Conservation (phyloP, 1,284 basidiomycete species). For the Laetiporus sulphureus region DNA sequence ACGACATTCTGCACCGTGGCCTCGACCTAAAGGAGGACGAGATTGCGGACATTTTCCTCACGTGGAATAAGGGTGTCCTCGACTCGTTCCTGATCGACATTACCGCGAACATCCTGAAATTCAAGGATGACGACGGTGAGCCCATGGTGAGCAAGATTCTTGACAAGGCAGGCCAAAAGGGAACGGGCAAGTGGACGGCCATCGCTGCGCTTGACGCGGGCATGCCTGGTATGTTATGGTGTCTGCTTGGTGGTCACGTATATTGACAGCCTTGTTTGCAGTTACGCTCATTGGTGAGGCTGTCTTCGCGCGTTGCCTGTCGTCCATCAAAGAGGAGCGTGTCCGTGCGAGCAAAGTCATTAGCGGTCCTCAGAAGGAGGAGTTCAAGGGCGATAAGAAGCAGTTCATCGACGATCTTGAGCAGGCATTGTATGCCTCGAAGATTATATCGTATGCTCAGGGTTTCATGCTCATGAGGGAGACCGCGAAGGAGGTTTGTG, state of each 20-base stretch:
- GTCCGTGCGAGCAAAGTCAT: constrained; percentile 88
- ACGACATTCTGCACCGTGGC: constrained; percentile 97
- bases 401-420: constrained; percentile 99
- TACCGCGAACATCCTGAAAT: constrained; percentile 91
- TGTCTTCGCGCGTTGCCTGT: constrained; percentile 98
- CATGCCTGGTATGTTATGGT: constrained; percentile 59
- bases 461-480: constrained; percentile 99
- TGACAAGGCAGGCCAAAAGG: constrained; percentile 97
- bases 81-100: constrained; percentile 99
- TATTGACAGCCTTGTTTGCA: too few relatives aligned
- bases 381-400: constrained; percentile 97
- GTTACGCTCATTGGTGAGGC: constrained; percentile 99
- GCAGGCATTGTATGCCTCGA: constrained; percentile 98
- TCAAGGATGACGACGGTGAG: constrained; percentile 92
- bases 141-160: constrained; percentile 93
- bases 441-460: constrained; percentile 99
- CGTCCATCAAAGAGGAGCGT: constrained; percentile 97
- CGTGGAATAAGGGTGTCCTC: constrained; percentile 98
- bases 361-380: constrained; percentile 83
- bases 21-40: constrained; percentile 81
- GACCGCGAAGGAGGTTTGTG: constrained; percentile 87
- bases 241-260: too few relatives aligned
- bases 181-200: constrained; percentile 99
- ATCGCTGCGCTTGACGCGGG: constrained; percentile 97
- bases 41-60: constrained; percentile 84